Base-by-base conservation (phyloP, 306 rosid species). In the Dalbergia cultrata region DNA sequence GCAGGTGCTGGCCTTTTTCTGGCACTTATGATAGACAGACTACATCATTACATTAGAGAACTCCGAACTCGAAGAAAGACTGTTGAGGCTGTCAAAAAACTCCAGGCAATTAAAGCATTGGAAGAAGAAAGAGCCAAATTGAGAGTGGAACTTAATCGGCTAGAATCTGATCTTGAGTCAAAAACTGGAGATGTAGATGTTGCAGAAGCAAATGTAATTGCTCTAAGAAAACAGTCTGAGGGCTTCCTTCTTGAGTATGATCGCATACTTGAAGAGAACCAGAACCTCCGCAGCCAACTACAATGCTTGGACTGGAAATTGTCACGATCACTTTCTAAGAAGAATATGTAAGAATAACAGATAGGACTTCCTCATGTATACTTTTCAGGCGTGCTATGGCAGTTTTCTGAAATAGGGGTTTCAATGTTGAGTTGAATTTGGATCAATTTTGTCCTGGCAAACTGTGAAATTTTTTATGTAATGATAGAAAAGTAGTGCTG, bases 171-270 rank as follows among this genome's bases (percentile, higher is more conserved):
- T 72, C 82, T 95, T n/a, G 85, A 83, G 76, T 82, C 87, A 1
- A 93, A 84, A 87, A 33, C 85, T 13, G 88, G 93, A 85, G 97
- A 85, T 16, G 87, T 85, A 8, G 71, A 67, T 67, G 83, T 69
- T 69, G 90, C 99, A 66, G 97, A 90, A 76, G 92, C 92, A 80
- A 95, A 79, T 84, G 80, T 87, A 56, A 80, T 74, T 81, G 97
- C 98, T 41, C 85, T 95, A 74, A 90, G 93, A 64, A 95, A 95
- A 83, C 99, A 95, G 79, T 91, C 98, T 5, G 98, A 95, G 85
- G 99, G 99, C 16, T 90, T 95, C 77, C 97, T 95, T 65, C 96
- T 93, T 0, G 99, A 93, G 87, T 92, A 95, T 71, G 98, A 93
- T 54, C 97, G 98, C 63, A 83, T 95, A 74, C 92, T 91, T 12